Base-by-base conservation (phyloP, 768 basidiomycete genomes). In the Mycena leptocephala region DNA sequence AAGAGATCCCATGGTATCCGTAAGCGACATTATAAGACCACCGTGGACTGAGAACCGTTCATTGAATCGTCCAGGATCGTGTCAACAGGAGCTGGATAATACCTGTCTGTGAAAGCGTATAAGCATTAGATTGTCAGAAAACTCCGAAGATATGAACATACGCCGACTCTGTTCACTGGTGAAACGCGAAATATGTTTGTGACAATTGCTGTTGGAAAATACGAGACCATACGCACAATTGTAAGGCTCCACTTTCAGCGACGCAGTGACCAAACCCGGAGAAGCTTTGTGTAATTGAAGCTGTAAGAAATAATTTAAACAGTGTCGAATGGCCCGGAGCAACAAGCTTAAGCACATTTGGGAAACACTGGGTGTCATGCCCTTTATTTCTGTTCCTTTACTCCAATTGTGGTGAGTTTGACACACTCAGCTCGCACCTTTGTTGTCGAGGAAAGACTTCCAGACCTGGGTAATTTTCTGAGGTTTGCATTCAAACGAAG, bases 101-200 rank as follows among this genome's bases (percentile, higher is more conserved):
- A 87, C 88, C 88, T 85, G 87, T 88, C 88, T 88, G 75, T 30
- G 35, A 66, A 68, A 69, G 28, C 61, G 72, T 24, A 41, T 35
- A 7, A 33, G 22, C 4, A 43, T 11, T 22, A 41, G 51, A 66
- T 59, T 24, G 35, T 63, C 48, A 76, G 14, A 59, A 64, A 55
- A 67, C 28, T 13, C 14, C 35, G 26, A 26, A 67, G 66, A 22
- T 33, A 5, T 48, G 55, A 33, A 87, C 89, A 78, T 82, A 96
- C 95, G 79, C 95, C 94, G 76, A 96, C 94, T 80, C 95, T 89
- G 82, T 97, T 97, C 72, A 95, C 95, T 96, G 79, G 0, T 62
- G 32, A 32, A 35, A 33, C 8, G 26, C 20, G 77, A 48, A 74
- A 67, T 75, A 39, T 76, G 65, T 41, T 72, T 32, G 33, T 22